Conservation (phyloP, 2,329 filamentous ascomycete species). For the Aspergillus chevalieri region DNA sequence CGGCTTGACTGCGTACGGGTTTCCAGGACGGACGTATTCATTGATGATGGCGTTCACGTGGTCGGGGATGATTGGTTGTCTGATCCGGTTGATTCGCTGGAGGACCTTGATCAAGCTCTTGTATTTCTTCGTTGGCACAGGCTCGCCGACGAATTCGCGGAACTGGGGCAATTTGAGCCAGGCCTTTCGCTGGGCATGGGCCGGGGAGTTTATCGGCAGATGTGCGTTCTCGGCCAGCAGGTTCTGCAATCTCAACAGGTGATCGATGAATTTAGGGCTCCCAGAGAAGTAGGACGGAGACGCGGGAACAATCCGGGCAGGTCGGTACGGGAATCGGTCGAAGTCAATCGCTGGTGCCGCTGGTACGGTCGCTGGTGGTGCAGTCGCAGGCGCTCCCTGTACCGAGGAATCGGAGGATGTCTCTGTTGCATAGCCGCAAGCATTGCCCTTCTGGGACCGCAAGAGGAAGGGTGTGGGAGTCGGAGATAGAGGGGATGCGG, state of each 20-base stretch:
- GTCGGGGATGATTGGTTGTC: conserved; percentile 66
- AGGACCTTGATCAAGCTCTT: conserved; percentile 68
- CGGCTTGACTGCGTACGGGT: conserved; percentile 60
- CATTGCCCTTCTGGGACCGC: conserved; percentile 11
- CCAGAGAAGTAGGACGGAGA: conserved; percentile 95
- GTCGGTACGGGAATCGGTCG: conserved; percentile 25
- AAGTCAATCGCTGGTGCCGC: conserved; percentile 33
- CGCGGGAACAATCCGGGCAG: conserved; percentile 70
- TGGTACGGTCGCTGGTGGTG: neutral
- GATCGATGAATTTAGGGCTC: conserved; percentile 78
- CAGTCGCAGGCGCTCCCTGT: neutral
- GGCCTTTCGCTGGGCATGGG: conserved; percentile 64
- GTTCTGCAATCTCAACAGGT: conserved; percentile 65
- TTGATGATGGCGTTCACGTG: conserved; percentile 61
- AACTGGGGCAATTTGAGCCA: conserved; percentile 79
- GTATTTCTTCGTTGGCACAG: conserved; percentile 71
- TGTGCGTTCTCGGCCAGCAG: conserved; percentile 66
- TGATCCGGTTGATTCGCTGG: conserved; percentile 76
- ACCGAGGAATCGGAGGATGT: neutral
- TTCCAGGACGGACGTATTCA: conserved; percentile 67
- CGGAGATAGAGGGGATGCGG: conserved; percentile 11
- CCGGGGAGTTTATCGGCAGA: conserved; percentile 62
- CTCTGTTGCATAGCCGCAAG: conserved; percentile 26
- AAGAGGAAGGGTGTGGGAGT: conserved; percentile 7
- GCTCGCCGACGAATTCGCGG: conserved; percentile 63